A percentile compares a stretch with the other conserved stretches of the same genome.
Evolutionary conservation across 2,329 filamentous ascomycete genomes (phyloP).

Genomic region (Hypoxylon sp.): DNA sequence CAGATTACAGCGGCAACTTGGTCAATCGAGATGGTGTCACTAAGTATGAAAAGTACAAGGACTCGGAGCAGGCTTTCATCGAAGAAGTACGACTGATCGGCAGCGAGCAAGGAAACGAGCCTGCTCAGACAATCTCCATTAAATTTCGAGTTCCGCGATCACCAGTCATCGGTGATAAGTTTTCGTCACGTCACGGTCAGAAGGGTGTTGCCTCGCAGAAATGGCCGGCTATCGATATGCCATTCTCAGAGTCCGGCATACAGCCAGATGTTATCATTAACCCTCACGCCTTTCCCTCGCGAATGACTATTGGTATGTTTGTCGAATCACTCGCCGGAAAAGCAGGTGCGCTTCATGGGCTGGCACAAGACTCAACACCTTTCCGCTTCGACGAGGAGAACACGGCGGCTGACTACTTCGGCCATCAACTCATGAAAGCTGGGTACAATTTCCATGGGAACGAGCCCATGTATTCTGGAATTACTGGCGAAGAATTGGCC

Average conservation of each 20-base stretch:
- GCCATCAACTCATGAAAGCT: constrained; percentile 92
- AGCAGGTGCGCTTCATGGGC: constrained; percentile 90
- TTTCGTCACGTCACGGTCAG: constrained; percentile 97
- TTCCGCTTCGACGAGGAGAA: constrained; percentile 95
- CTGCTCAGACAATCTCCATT: constrained; percentile 88
- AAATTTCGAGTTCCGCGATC: constrained; percentile 93
- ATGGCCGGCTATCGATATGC: constrained; percentile 95
- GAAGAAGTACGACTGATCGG: constrained; percentile 95
- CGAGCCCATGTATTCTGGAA: constrained; percentile 98
- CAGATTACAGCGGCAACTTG: constrained; percentile 82
- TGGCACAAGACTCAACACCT: constrained; percentile 96
- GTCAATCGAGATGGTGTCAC: constrained; percentile 89
- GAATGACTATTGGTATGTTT: constrained; percentile 99
- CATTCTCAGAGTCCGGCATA: constrained; percentile 95
- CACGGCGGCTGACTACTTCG: constrained; percentile 94
- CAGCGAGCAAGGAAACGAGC: constrained; percentile 84
- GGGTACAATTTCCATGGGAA: constrained; percentile 99
- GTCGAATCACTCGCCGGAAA: constrained; percentile 97
- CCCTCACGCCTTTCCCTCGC: constrained; percentile 97
- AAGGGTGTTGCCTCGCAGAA: constrained; percentile 98
- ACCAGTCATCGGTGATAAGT: constrained; percentile 97
- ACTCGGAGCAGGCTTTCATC: constrained; percentile 87
- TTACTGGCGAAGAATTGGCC: constrained; percentile 92
- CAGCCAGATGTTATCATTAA: constrained; percentile 99
- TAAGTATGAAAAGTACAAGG: constrained; percentile 94